Base-by-base conservation (phyloP, 2,329 filamentous ascomycete species). In the Paecilomyces sp. region DNA sequence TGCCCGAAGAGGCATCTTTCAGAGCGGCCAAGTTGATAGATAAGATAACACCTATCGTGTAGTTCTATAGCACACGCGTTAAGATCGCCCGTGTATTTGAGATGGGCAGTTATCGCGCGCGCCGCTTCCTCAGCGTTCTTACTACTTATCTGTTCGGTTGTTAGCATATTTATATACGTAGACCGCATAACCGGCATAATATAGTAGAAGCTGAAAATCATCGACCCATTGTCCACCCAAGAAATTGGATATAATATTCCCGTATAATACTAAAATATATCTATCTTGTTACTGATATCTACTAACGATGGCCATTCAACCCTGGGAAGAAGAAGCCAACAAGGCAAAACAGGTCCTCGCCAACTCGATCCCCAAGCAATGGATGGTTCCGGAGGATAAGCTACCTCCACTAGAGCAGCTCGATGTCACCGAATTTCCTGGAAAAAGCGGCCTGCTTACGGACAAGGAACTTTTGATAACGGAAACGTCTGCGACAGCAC, bases 381-480 rank as follows among this genome's bases (percentile, higher is more conserved):
- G 74, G 68, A 68, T 75, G 18, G 56, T 71, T 6, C 65, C 71
- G 1, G 50, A 53, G 1, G 62, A 71, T 11, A 64, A 66, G 55
- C 59, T 75, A 1, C 72, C 73, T 3, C 63, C 68, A 0, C 33
- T 63, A 12, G 63, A 66, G 5, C 62, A 68, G 56, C 69, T 73
- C 34, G 67, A 70, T 58, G 70, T 75, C 12, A 57, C 62, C 25
- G 65, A 67, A 22, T 70, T 75, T 33, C 67, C 71, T 3, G 70
- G 73, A 34, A 68, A 74, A 60, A 80, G 80, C 63, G 81, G 82
- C 0, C 65, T 85, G 3, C 70, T 86, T 31, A 78, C 67, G 8
- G 63, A 74, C 11, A 66, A 74, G 9, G 84, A 86, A 63, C 69
- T 85, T 7, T 62, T 65, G 3, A 83, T 85, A 59, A 85, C 83